Conservation (phyloP, 2,329 filamentous ascomycete species). For the Colletotrichum caudatum region DNA sequence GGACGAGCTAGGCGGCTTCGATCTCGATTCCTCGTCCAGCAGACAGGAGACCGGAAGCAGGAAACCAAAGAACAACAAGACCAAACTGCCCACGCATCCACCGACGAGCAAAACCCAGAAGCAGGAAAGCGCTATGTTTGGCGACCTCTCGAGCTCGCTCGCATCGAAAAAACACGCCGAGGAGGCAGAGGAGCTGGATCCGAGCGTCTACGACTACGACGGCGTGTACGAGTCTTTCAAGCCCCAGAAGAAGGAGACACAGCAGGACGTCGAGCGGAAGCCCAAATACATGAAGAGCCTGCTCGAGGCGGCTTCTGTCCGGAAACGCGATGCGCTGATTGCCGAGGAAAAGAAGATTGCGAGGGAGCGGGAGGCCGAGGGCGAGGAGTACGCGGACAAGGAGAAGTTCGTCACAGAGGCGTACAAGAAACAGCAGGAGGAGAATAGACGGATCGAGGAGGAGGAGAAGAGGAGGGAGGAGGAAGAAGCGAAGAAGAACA, state of each 20-base stretch:
- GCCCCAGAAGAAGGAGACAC: constrained; percentile 67
- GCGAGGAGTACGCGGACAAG: constrained; percentile 84
- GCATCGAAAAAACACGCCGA: constrained; percentile 73
- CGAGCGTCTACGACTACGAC: constrained; percentile 88
- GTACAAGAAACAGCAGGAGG: constrained; percentile 85
- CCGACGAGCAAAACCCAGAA: constrained; percentile 59
- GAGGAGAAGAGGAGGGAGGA: constrained; percentile 77
- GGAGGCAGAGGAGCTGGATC: constrained; percentile 74
- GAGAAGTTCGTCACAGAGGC: constrained; percentile 89
- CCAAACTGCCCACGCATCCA: constrained; percentile 52
- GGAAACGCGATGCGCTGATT: constrained; percentile 81
- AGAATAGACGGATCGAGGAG: constrained; percentile 76
- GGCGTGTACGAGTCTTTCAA: constrained; percentile 83
- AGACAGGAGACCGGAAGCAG: constrained; percentile 46
- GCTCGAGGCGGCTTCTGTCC: constrained; percentile 77
- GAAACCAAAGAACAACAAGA: constrained; percentile 51
- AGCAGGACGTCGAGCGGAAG: constrained; percentile 68
- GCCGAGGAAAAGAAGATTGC: constrained; percentile 85
- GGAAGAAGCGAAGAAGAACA: constrained; percentile 72
- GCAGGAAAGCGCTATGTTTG: constrained; percentile 62
- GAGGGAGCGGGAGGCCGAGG: constrained; percentile 81
- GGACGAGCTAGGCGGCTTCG: constrained; percentile 68
- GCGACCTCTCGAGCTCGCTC: constrained; percentile 75
- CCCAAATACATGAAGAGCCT: constrained; percentile 85
- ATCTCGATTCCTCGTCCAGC: constrained; percentile 47